A percentile compares a stretch with the other conserved stretches of the same genome.
Conservation (phyloP, 208 protist species). For the Wallacemonas sp. region DNA sequence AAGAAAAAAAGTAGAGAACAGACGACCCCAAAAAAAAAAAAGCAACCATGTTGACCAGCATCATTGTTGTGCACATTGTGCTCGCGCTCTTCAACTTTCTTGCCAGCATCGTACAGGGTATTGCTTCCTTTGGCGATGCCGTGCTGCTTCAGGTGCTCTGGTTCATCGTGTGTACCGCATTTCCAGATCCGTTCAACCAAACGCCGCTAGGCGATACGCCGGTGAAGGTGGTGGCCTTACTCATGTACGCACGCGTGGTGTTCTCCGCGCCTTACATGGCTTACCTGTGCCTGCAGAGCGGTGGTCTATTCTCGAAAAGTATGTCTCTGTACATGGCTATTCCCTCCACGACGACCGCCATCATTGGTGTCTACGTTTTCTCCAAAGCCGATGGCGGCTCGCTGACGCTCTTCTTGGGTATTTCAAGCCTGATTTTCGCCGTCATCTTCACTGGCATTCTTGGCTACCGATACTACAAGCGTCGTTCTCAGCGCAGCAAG, state of each 20-base stretch:
- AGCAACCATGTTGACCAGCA: background rate
- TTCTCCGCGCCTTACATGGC: constrained; percentile 30
- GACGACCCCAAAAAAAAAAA: no score
- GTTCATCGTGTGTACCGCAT: constrained; percentile 22
- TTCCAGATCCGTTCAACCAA: constrained; percentile 26
- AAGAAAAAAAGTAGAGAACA: no score
- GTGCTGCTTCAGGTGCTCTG: constrained; percentile 44
- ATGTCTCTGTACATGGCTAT: constrained; percentile 40
- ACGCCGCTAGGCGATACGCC: constrained; percentile 33
- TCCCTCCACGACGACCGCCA: constrained; percentile 28
- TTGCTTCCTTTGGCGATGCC: constrained; percentile 44
- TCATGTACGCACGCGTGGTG: constrained; percentile 44
- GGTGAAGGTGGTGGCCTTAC: constrained; percentile 28
- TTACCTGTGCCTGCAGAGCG: constrained; percentile 26
- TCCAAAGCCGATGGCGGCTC: constrained; percentile 9
- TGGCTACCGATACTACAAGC: constrained; percentile 15
- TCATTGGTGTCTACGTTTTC: constrained; percentile 33
- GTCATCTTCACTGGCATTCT: constrained; percentile 30
- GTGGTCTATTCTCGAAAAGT: constrained; percentile 37
- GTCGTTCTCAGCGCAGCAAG: background rate
- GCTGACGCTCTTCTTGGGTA: constrained; percentile 37
- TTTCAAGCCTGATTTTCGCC: constrained; percentile 39
- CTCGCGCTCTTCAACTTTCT: constrained; percentile 30
- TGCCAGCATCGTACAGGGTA: constrained; percentile 36
- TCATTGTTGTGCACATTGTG: constrained; percentile 23